These are phyloP conservation scores for Neurospora discreta DNA, from an alignment of 495 filamentous ascomycete genomes.

Conservation along the genomic window DNA sequence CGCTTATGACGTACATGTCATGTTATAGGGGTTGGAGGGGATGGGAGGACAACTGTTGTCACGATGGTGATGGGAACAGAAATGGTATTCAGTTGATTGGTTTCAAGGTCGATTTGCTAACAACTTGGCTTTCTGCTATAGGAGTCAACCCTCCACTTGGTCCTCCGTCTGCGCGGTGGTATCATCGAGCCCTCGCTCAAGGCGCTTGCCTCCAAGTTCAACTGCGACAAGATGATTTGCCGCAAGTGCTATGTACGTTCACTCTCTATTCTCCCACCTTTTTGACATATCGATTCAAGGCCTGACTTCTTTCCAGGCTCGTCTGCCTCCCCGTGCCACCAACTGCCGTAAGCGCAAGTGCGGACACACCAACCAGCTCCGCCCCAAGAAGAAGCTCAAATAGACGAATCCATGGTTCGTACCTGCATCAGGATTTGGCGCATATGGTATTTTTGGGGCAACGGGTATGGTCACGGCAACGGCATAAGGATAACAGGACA, in stretches of 20 bases:
- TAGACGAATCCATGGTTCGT: constrained; percentile 38
- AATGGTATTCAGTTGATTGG: neutral
- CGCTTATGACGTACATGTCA: neutral
- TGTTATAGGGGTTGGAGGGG: neutral
- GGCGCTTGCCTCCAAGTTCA: constrained; percentile 96
- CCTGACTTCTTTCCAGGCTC: constrained; percentile 47
- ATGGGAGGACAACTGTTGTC: neutral
- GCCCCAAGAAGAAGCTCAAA: constrained; percentile 99
- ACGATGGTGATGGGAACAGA: neutral
- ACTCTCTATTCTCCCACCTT: neutral
- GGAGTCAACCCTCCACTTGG: constrained; percentile 98
- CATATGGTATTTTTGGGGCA: constrained; percentile 22
- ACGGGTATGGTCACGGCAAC: neutral
- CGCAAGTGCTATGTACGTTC: constrained; percentile 94
- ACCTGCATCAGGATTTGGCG: constrained; percentile 28
- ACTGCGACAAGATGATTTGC: constrained; percentile 99
- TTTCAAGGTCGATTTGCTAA: neutral
- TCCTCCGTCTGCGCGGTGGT: constrained; percentile 98
- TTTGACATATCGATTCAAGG: neutral
- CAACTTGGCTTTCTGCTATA: constrained; percentile 24
- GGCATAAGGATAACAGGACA: neutral
- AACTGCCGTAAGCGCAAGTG: constrained; percentile 99
- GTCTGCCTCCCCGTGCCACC: constrained; percentile 94
- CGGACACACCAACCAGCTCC: constrained; percentile 98
- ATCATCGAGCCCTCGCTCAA: constrained; percentile 99